phyloP scores from a whole-genome alignment of 78 protist species.

The Creolimax fragrantissima region DNA sequence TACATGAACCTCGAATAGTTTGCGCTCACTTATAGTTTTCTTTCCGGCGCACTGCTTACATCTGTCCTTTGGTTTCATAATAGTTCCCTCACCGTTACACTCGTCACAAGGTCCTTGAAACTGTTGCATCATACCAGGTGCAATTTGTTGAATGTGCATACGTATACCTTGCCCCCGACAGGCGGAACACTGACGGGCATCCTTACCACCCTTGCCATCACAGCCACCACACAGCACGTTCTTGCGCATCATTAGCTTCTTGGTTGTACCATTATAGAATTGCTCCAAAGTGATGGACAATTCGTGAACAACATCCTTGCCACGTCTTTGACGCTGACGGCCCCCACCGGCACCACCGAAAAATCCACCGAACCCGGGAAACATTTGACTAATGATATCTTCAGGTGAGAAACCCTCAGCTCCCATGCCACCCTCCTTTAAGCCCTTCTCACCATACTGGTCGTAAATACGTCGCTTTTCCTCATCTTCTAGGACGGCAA shows the following conservation, averaged over 20 bases:
- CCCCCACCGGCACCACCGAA: conserved; percentile 6
- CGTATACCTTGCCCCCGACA: conserved; percentile 75
- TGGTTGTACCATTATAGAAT: conserved; percentile 85
- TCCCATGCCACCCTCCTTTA: conserved; percentile 27
- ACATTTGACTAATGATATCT: conserved; percentile 11
- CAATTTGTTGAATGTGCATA: conserved; percentile 59
- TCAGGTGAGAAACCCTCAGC: neutral
- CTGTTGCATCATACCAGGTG: conserved; percentile 85
- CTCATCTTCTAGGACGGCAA: conserved; percentile 61
- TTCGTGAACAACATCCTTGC: neutral
- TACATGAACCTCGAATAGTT: conserved; percentile 80
- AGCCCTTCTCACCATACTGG: conserved; percentile 62
- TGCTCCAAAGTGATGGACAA: conserved; percentile 74
- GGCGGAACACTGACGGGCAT: conserved; percentile 29
- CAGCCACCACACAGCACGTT: conserved; percentile 73
- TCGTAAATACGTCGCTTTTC: conserved; percentile 83
- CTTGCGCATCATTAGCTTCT: conserved; percentile 70
- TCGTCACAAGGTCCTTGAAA: conserved; percentile 53
- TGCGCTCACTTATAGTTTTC: conserved; percentile 53
- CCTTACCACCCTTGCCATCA: conserved; percentile 53
- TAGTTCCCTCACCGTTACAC: conserved; percentile 76
- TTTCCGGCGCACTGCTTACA: conserved; percentile 78
- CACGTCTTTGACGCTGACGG: conserved; percentile 12
- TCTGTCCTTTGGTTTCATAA: conserved; percentile 51
- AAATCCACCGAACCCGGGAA: neutral